A percentile compares a stretch with the other conserved stretches of the same genome.
Conservation (phyloP, 2,329 filamentous ascomycete species). For the Neopestalotiopsis rosae region DNA sequence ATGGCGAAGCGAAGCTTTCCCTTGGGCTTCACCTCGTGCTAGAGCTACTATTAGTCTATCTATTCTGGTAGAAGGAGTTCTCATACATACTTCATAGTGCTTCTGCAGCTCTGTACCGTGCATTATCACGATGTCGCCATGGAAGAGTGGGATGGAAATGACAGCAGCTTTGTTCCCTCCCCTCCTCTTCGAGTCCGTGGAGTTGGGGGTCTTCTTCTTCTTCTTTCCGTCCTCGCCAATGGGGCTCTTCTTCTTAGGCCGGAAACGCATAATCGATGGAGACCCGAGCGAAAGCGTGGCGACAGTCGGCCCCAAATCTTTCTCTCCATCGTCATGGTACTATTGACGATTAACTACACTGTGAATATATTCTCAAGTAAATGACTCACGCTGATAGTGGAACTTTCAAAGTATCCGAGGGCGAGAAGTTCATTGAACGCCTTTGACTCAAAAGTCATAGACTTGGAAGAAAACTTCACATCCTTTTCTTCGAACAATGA, state of each 20-base stretch:
- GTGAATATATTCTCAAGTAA: background rate
- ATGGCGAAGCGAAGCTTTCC: slow-evolving; percentile 61
- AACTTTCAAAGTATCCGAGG: slow-evolving; percentile 66
- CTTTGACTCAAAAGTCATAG: slow-evolving; percentile 33
- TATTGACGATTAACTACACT: slow-evolving; percentile 30
- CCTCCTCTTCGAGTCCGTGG: too few relatives aligned
- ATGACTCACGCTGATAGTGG: slow-evolving; percentile 58
- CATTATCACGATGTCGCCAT: slow-evolving; percentile 72
- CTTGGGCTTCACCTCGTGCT: slow-evolving; percentile 58
- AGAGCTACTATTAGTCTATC: slow-evolving; percentile 17
- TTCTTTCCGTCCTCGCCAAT: slow-evolving; percentile 33
- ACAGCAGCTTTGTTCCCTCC: slow-evolving; percentile 28
- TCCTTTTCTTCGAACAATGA: slow-evolving; percentile 20
- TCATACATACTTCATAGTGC: slow-evolving; percentile 55
- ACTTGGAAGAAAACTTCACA: slow-evolving; percentile 15
- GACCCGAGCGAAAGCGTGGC: slow-evolving; percentile 66
- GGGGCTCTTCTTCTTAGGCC: slow-evolving; percentile 51
- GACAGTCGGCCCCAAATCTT: slow-evolving; percentile 65
- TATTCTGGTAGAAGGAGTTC: slow-evolving; percentile 20
- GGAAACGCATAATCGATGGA: slow-evolving; percentile 61
- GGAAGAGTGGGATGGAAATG: slow-evolving; percentile 52
- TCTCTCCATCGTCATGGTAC: slow-evolving; percentile 72
- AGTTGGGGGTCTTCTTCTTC: slow-evolving; percentile 17
- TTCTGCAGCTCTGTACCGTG: slow-evolving; percentile 63
- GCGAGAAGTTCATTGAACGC: slow-evolving; percentile 69